Conservation (phyloP, 768 basidiomycete genomes). For the Agrocybe chaxingu region DNA sequence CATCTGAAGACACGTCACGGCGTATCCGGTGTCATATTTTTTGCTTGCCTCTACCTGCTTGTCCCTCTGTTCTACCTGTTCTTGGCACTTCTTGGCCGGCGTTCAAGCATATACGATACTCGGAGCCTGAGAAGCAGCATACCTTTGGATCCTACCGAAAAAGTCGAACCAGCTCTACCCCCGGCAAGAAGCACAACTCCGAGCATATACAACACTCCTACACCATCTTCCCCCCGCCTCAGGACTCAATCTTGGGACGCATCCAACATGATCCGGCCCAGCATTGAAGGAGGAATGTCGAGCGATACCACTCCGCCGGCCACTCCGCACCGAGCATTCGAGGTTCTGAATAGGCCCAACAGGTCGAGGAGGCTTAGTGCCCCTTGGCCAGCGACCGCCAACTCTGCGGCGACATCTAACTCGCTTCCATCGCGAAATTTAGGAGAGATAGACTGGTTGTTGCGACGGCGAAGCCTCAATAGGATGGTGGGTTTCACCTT, state of each 20-base stretch:
- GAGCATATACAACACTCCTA: slow-evolving; percentile 36
- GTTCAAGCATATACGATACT: not conserved
- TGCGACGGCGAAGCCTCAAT: slow-evolving; percentile 67
- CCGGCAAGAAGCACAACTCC: slow-evolving; percentile 28
- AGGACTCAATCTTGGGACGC: slow-evolving; percentile 50
- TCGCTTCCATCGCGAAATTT: slow-evolving; percentile 46
- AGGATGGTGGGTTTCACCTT: slow-evolving; percentile 51
- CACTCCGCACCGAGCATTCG: slow-evolving; percentile 39
- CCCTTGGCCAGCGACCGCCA: slow-evolving; percentile 23
- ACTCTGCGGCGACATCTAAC: slow-evolving; percentile 9
- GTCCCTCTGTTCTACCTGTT: slow-evolving; percentile 40
- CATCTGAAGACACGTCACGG: slow-evolving; percentile 62
- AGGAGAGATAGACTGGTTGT: slow-evolving; percentile 77
- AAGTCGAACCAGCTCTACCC: slow-evolving; percentile 24
- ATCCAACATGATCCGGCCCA: slow-evolving; percentile 35
- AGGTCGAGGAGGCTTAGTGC: slow-evolving; percentile 30
- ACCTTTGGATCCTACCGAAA: slow-evolving; percentile 28
- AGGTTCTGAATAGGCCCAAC: slow-evolving; percentile 48
- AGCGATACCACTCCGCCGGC: slow-evolving; percentile 43
- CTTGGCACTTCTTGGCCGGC: slow-evolving; percentile 5
- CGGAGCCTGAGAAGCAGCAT: slow-evolving; percentile 13
- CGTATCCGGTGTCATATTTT: slow-evolving; percentile 61
- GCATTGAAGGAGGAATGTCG: slow-evolving; percentile 42
- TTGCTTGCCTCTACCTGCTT: slow-evolving; percentile 55
- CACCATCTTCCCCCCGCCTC: slow-evolving; percentile 40